These are phyloP conservation scores for Aspergillus quadrilineatus DNA, from an alignment of 2,329 filamentous ascomycete species.

Conservation along the genomic window DNA sequence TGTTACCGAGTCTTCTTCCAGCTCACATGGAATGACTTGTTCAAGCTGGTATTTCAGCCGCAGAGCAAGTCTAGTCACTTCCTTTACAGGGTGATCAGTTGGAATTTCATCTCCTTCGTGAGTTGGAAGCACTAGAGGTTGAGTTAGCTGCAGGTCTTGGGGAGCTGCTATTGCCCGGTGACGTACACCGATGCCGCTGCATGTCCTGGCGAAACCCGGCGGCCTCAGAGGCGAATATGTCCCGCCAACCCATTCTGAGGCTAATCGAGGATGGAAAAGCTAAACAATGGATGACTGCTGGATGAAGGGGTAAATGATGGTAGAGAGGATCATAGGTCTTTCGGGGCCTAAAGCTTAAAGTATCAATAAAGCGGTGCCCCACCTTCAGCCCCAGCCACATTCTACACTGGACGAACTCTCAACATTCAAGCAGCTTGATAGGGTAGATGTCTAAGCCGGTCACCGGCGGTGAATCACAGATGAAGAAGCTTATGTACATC, in stretches of 20 bases:
- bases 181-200: slow-evolving; percentile 45
- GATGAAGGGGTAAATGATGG: not conserved
- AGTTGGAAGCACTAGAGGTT: slow-evolving; percentile 42
- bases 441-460: slow-evolving; percentile 20
- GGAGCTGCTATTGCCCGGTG: slow-evolving; percentile 15
- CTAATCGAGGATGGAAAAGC: not conserved
- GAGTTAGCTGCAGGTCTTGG: slow-evolving; percentile 15
- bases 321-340: not conserved
- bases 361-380: slow-evolving; percentile 3
- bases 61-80: slow-evolving; percentile 86
- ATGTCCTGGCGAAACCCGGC: slow-evolving; percentile 34
- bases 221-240: slow-evolving; percentile 32
- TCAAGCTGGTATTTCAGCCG: slow-evolving; percentile 89
- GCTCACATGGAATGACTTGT: slow-evolving; percentile 83
- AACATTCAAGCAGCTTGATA: slow-evolving; percentile 1
- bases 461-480: slow-evolving; percentile 25
- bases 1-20: slow-evolving; percentile 73
- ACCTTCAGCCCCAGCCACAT: slow-evolving; percentile 11
- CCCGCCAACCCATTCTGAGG: slow-evolving; percentile 40
- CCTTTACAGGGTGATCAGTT: slow-evolving; percentile 69
- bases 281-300: not conserved
- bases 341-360: not conserved
- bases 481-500: slow-evolving; percentile 37
- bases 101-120: slow-evolving; percentile 42
- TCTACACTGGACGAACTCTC: not conserved